Evolutionary conservation across 345 rosid species (phyloP), one percentile per base, ranked within the genome.

Genomic region (Rubroshorea leprosula): DNA sequence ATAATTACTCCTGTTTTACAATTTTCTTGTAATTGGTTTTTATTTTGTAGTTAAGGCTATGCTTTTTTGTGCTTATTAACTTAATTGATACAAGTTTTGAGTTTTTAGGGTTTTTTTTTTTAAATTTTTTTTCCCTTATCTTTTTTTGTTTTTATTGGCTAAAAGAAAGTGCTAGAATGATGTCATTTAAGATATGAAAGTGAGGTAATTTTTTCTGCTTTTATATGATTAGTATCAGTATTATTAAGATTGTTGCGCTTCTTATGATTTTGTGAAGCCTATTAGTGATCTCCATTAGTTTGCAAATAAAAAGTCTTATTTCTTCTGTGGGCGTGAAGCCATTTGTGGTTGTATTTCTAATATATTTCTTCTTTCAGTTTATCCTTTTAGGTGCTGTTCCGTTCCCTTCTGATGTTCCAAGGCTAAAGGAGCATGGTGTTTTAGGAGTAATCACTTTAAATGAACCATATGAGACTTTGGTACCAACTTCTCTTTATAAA

Each of bases 401-500:
- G 12, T 87, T 87, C 54, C 87, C 84, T 24, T 48, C 77, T 64
- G 92, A 87, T 62, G 96, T 85, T 54, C 87, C 87, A 18, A 73
- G 66, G 66, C 80, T 87, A 27, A 85, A 83, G 69, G 87, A 76
- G 64, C 75, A 72, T 14, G 96, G 96, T 57, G 96, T 87, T 17
- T 58, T 76, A 22, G 92, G 92, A 61, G 96, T 87, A 63, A 67
- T 87, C 60, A 87, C 92, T 15, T 66, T 87, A 51, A 87, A 81
- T 60, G 96, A 88, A 66, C 82, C 90, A 3, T 88, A 85, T 68
- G 96, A 88, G 68, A 88, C 96, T 59, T 75, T 88, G 87, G 96
- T 88, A 62, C 83, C 96, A 22, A 76, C 93, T 27, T 64, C 86
- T 61, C 83, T 87, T 7, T 87, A 85, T 78, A 70, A 80, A 54